Evolutionary conservation across 768 basidiomycete species (phyloP).

Genomic region (Russula lepida): DNA sequence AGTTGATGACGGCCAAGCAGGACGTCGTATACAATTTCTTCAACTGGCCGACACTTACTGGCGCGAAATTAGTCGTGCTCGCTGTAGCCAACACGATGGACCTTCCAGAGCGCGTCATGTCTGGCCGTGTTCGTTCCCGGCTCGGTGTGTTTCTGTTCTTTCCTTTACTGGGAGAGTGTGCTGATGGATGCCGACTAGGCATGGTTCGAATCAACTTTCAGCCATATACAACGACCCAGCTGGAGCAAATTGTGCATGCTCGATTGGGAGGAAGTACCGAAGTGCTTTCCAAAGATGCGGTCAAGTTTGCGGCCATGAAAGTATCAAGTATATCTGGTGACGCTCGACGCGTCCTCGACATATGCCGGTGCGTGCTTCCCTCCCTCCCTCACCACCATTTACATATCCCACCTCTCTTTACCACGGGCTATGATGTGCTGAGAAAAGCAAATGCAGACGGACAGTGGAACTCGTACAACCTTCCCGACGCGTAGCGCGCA

Average conservation of each 20-base stretch:
- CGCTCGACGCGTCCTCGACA: conserved; percentile 86
- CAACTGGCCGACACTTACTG: conserved; percentile 93
- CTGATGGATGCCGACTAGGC: conserved; percentile 31
- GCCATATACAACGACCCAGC: conserved; percentile 71
- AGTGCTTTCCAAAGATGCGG: conserved; percentile 59
- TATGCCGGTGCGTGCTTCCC: conserved; percentile 78
- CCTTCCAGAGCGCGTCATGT: conserved; percentile 89
- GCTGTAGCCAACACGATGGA: conserved; percentile 99
- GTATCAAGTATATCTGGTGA: conserved; percentile 84
- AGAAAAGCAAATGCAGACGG: conserved; percentile 38
- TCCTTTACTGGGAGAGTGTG: background rate
- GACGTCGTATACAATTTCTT: conserved; percentile 99
- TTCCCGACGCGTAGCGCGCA: conserved; percentile 44
- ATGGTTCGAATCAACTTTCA: conserved; percentile 90
- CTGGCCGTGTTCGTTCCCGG: conserved; percentile 84
- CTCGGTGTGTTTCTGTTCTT: conserved; percentile 47
- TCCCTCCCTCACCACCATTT: background rate
- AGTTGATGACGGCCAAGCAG: conserved; percentile 90
- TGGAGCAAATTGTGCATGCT: conserved; percentile 81
- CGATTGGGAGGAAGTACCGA: conserved; percentile 51
- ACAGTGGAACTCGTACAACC: conserved; percentile 72
- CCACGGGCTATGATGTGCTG: background rate
- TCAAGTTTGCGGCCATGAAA: conserved; percentile 77
- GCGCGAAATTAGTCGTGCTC: conserved; percentile 86
- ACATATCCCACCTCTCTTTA: background rate